Base-by-base conservation (phyloP, 805 yeast genomes). In the Candida arabinofermentans region DNA sequence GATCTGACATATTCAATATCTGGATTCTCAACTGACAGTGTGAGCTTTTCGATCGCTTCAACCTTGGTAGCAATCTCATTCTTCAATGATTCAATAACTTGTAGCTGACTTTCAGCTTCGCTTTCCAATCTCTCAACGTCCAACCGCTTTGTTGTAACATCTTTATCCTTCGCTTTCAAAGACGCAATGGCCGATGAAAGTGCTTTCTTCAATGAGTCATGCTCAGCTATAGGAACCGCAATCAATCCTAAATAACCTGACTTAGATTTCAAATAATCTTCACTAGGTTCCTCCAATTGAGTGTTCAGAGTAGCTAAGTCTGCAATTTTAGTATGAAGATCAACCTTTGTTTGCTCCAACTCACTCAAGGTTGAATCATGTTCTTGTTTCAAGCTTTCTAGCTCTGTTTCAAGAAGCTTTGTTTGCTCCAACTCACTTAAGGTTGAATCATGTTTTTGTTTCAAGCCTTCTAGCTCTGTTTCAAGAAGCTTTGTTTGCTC, bases 1-100 rank as follows among this genome's bases (percentile, higher is more conserved):
- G 24, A 27, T 18, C 34, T 29, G 6, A 47, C 19, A 21, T 44
- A 43, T 3, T 43, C 48, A 21, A 16, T 9, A 31, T 41, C 43
- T 5, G 48, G 42, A 2, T 37, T n/a, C 9, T 44, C 42, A 29
- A 44, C 5, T n/a, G 42, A 31, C 5, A 24, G 24, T 29, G 36
- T 22, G 9, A 46, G 23, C 12, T 30, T 36, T 10, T 18, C 34
- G 21, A 42, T 34, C 32, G 27, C 24, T 5, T 8, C 8, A 8
- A 7, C 9, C 18, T 21, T 36, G 7, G 18, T 2, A 14, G n/a
- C 24, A 4, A 36, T 12, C 10, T 45, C 42, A 26, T 24, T 27
- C 22, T 39, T 37, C 8, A 45, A 40, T 14, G 21, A 13, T 16
- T 47, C 42, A 5, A 47, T 5, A 10, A 22, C 40, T 22, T 24